A percentile compares a stretch with the other conserved stretches of the same genome.
phyloP scores from a whole-genome alignment of 1,284 basidiomycete species.

The Rhodotorula sp. region DNA sequence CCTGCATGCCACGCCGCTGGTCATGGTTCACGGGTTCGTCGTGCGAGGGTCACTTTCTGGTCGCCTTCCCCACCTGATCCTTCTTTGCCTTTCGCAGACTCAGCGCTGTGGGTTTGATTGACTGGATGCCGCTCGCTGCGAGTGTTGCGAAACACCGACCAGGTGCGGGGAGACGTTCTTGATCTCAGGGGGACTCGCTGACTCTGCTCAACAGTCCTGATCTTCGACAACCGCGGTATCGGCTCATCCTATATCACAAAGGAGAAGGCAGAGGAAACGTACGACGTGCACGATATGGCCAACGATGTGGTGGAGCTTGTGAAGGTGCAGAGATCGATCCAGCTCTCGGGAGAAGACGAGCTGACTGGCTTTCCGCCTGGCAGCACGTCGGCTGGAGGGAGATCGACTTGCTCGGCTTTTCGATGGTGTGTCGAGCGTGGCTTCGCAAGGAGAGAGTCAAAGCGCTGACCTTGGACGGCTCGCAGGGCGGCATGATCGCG shows the following conservation, averaged over 20 bases:
- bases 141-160: slow-evolving; percentile 16
- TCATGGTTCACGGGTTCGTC: slow-evolving; percentile 36
- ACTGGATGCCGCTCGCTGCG: slow-evolving; percentile 36
- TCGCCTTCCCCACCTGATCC: background rate
- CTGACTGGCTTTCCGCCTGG: background rate
- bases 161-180: background rate
- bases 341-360: background rate
- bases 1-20: slow-evolving; percentile 16
- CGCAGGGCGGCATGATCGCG: slow-evolving; percentile 36
- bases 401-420: slow-evolving; percentile 36
- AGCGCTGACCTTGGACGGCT: background rate
- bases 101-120: slow-evolving; percentile 35
- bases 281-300: slow-evolving; percentile 19
- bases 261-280: slow-evolving; percentile 2
- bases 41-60: too few species aligned
- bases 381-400: slow-evolving; percentile 28
- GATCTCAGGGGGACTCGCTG: background rate
- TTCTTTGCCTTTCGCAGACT: background rate
- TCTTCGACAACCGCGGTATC: slow-evolving; percentile 39
- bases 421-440: slow-evolving; percentile 20
- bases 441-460: too few species aligned
- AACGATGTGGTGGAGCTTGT: slow-evolving; percentile 26
- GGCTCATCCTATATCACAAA: slow-evolving; percentile 16
- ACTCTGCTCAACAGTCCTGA: slow-evolving; percentile 15
- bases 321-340: slow-evolving; percentile 4